These are phyloP conservation scores for Penicillium roqueforti DNA, from an alignment of 495 filamentous ascomycete species.

Conservation along the genomic window DNA sequence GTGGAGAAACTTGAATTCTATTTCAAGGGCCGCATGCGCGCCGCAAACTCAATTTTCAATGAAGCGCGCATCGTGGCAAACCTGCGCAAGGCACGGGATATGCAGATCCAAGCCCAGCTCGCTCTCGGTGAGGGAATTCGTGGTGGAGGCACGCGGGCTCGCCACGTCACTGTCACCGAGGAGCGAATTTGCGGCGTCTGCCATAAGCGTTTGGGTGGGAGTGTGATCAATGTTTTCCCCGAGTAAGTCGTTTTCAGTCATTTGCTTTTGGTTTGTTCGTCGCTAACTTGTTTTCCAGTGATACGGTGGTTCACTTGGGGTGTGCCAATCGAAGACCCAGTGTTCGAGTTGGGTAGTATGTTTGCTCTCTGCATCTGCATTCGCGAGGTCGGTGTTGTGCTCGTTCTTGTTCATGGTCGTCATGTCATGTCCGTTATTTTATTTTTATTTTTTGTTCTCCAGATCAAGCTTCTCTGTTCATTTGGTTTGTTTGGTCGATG, in stretches of 20 bases:
- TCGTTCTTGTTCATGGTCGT: conserved; percentile 12
- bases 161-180: conserved; percentile 74
- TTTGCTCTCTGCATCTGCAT: conserved; percentile 17
- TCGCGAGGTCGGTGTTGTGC: conserved; percentile 7
- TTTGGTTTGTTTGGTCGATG: conserved; percentile 5
- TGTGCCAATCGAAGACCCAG: conserved; percentile 54
- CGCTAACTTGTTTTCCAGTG: conserved; percentile 36
- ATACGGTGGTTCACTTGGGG: conserved; percentile 76
- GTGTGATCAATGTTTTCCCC: conserved; percentile 74
- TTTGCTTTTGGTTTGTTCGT: neutral
- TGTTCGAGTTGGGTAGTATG: conserved; percentile 15
- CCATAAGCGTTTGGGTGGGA: conserved; percentile 85
- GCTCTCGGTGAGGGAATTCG: conserved; percentile 59
- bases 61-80: conserved; percentile 72
- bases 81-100: conserved; percentile 67
- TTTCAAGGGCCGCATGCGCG: conserved; percentile 85
- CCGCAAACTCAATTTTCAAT: conserved; percentile 74
- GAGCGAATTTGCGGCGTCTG: conserved; percentile 88
- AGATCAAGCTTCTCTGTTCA: conserved; percentile 14
- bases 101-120: conserved; percentile 65
- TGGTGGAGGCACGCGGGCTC: conserved; percentile 54
- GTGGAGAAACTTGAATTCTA: conserved; percentile 81
- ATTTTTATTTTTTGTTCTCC: conserved; percentile 10
- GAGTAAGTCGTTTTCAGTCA: conserved; percentile 44
- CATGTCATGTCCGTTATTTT: conserved; percentile 5